Evolutionary conservation across 2,329 filamentous ascomycete species (phyloP).

Genomic region (Pseudogymnoascus sp.): DNA sequence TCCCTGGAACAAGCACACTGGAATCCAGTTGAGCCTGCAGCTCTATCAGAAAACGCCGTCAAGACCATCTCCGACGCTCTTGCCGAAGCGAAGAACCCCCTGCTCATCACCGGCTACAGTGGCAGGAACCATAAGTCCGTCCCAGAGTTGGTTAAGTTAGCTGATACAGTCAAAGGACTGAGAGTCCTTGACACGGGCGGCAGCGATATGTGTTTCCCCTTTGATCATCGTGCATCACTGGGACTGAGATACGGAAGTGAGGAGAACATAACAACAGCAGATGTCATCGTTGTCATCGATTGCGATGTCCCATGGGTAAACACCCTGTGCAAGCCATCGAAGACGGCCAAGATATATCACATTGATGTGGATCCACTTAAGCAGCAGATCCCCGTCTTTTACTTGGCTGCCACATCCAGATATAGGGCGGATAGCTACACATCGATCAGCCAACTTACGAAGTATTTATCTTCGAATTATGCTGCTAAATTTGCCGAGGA

Average conservation of each 20-base stretch:
- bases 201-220: conserved; percentile 75
- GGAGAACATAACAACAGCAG: conserved; percentile 65
- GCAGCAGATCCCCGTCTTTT: conserved; percentile 67
- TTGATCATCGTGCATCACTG: conserved; percentile 59
- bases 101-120: conserved; percentile 64
- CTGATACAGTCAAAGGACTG: conserved; percentile 59
- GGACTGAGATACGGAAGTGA: conserved; percentile 70
- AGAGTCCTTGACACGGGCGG: conserved; percentile 70
- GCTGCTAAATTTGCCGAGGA: conserved; percentile 35
- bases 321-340: conserved; percentile 56
- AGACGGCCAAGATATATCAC: conserved; percentile 51
- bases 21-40: conserved; percentile 52
- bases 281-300: conserved; percentile 78
- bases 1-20: conserved; percentile 51
- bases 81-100: conserved; percentile 55
- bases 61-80: conserved; percentile 56
- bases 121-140: conserved; percentile 62
- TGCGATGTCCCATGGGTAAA: conserved; percentile 89
- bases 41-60: conserved; percentile 47
- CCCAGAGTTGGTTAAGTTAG: conserved; percentile 56
- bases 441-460: conserved; percentile 62
- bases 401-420: conserved; percentile 57
- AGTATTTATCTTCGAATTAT: conserved; percentile 45
- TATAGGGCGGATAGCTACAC: conserved; percentile 60
- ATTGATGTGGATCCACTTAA: conserved; percentile 61